Percentiles rank a stretch among this genome's conserved stretches.
phyloP scores from a whole-genome alignment of 805 yeast genomes.

The Wickerhamiella vanderwaltii region DNA sequence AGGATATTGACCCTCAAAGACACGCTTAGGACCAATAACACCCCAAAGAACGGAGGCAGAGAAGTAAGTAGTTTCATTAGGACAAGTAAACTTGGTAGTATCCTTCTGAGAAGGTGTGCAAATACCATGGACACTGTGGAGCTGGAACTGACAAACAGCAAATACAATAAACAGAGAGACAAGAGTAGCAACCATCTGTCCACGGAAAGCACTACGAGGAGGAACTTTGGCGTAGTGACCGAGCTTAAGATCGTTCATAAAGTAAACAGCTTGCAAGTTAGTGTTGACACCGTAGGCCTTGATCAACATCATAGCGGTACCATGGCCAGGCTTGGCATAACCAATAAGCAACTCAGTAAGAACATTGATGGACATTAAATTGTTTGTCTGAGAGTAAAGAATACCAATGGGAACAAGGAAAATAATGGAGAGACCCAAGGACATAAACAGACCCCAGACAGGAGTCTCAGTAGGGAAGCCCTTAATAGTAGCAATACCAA shows the following conservation, averaged over 20 bases:
- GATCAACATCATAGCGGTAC: slow-evolving; percentile 50
- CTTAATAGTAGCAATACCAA: slow-evolving; percentile 7
- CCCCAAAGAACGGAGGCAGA: slow-evolving; percentile 43
- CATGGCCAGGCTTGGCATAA: slow-evolving; percentile 44
- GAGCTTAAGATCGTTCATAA: slow-evolving; percentile 44
- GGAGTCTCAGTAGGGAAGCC: slow-evolving; percentile 11
- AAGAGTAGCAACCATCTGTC: slow-evolving; percentile 31
- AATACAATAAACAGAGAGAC: slow-evolving; percentile 32
- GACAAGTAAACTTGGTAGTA: slow-evolving; percentile 31
- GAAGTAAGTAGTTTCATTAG: slow-evolving; percentile 32
- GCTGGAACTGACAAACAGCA: slow-evolving; percentile 34
- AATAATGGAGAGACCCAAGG: slow-evolving; percentile 36
- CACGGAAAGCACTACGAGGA: slow-evolving; percentile 33
- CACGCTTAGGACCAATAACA: slow-evolving; percentile 45
- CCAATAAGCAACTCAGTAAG: slow-evolving; percentile 55
- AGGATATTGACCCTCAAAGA: slow-evolving; percentile 43
- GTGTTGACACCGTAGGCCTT: slow-evolving; percentile 51
- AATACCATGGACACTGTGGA: slow-evolving; percentile 31
- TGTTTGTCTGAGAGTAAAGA: slow-evolving; percentile 50
- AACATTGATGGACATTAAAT: slow-evolving; percentile 45
- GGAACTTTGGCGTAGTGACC: slow-evolving; percentile 33
- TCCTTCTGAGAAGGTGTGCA: slow-evolving; percentile 35
- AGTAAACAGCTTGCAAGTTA: slow-evolving; percentile 51
- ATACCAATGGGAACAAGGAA: slow-evolving; percentile 53
- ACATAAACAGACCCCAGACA: slow-evolving; percentile 39